These are phyloP conservation scores for Dryas drummondii DNA, from an alignment of 306 rosid species.

Conservation along the genomic window DNA sequence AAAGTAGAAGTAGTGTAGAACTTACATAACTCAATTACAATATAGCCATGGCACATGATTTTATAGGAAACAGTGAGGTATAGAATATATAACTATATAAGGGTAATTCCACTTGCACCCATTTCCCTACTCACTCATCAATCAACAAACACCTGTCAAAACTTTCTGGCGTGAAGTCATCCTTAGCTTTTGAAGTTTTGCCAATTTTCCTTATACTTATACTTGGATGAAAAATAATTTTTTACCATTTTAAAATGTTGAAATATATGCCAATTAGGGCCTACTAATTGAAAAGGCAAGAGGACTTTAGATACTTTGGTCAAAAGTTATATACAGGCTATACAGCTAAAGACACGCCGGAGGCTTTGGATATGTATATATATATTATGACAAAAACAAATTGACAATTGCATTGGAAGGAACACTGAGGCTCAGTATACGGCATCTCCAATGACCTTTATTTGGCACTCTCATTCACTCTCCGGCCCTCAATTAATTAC, in stretches of 20 bases:
- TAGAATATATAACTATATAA: neutral
- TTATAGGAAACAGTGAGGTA: neutral
- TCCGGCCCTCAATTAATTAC: neutral
- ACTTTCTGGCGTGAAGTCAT: neutral
- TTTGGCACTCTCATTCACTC: neutral
- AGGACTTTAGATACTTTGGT: neutral
- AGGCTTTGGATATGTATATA: neutral
- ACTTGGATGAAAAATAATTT: no score
- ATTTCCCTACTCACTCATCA: no score
- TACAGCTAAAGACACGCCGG: neutral
- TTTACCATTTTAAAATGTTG: no score
- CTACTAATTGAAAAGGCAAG: neutral
- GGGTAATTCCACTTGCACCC: no score
- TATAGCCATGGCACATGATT: no score
- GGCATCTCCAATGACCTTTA: neutral
- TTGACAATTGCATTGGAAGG: constrained; percentile 29
- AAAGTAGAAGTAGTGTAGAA: no score
- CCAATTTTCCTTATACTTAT: neutral
- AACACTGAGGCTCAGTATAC: neutral
- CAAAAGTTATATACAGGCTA: neutral
- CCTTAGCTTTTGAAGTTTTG: constrained; percentile 1
- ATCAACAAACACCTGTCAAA: no score
- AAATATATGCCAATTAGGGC: no score
- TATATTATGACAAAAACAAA: neutral
- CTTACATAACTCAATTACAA: no score